Conservation (phyloP, 202 grass and related monocot species). For the Digitaria exilis region DNA sequence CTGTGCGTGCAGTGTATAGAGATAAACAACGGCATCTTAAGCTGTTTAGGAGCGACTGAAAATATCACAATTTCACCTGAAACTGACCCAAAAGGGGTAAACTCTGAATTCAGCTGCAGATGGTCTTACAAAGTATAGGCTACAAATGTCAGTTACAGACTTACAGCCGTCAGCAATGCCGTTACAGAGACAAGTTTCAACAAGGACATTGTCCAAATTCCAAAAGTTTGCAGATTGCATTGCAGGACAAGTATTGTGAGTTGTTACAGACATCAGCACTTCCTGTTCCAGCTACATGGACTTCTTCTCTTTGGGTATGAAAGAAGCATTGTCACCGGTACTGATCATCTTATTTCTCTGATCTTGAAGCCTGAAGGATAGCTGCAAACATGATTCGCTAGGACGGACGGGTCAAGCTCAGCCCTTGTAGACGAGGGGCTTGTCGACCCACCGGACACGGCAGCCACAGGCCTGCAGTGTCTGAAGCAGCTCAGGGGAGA, state of each 20-base stretch:
- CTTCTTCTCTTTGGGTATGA: background rate
- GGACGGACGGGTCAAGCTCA: background rate
- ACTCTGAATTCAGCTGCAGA: background rate
- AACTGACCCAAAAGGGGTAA: background rate
- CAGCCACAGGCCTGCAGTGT: slow-evolving; percentile 66
- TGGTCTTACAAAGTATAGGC: too few relatives aligned
- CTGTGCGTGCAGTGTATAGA: background rate
- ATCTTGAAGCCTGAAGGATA: background rate
- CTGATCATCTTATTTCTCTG: background rate
- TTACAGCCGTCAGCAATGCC: too few relatives aligned
- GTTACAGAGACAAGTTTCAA: background rate
- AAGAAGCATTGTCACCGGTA: background rate
- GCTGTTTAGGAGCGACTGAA: background rate
- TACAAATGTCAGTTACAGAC: too few relatives aligned
- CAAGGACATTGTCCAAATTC: background rate
- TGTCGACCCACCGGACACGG: slow-evolving; percentile 83
- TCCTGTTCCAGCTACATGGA: background rate
- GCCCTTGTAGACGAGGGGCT: slow-evolving; percentile 65
- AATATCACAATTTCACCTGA: background rate
- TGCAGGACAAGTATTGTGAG: background rate
- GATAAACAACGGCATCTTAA: background rate
- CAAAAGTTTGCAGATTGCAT: background rate
- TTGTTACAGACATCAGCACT: background rate
- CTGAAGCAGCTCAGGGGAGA: slow-evolving; percentile 71
- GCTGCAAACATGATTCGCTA: background rate